A percentile compares a stretch with the other conserved stretches of the same genome.
Conservation (phyloP, 768 basidiomycete species). For the Dentipellis sp. region DNA sequence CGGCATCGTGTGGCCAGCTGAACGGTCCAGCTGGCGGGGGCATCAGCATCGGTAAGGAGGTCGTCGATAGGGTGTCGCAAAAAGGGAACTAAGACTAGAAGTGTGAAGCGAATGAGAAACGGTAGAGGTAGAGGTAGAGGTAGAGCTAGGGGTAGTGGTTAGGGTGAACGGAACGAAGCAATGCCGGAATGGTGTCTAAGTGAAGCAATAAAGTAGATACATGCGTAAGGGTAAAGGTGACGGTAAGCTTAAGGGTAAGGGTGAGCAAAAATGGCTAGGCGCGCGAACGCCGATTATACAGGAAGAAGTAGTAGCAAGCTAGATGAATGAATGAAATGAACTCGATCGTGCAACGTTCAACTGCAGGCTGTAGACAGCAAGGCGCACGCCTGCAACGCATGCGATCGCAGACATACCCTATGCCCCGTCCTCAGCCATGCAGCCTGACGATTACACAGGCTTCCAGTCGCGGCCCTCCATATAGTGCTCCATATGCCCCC, state of each 20-base stretch:
- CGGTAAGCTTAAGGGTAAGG: neutral
- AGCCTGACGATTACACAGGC: neutral
- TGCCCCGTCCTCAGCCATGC: neutral
- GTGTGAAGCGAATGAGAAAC: neutral
- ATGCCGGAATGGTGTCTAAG: slow-evolving; percentile 2
- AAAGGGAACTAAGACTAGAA: neutral
- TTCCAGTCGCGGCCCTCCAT: slow-evolving; percentile 8
- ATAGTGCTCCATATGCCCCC: slow-evolving; percentile 33
- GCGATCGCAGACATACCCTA: neutral
- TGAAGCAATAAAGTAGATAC: slow-evolving; percentile 4
- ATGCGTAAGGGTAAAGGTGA: neutral
- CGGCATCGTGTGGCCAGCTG: too few relatives aligned
- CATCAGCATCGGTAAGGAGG: too few relatives aligned
- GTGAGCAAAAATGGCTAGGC: too few relatives aligned
- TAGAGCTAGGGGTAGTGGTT: slow-evolving; percentile 12
- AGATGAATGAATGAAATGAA: neutral
- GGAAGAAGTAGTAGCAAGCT: neutral
- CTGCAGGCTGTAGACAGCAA: neutral
- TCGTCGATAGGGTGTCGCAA: neutral
- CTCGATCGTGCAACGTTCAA: neutral
- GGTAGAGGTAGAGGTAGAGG: neutral
- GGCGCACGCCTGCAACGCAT: neutral
- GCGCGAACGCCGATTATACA: neutral
- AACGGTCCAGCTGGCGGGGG: too few relatives aligned
- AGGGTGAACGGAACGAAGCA: neutral